Conservation (phyloP, 352 stramenopile species). For the Peronospora farinosa region DNA sequence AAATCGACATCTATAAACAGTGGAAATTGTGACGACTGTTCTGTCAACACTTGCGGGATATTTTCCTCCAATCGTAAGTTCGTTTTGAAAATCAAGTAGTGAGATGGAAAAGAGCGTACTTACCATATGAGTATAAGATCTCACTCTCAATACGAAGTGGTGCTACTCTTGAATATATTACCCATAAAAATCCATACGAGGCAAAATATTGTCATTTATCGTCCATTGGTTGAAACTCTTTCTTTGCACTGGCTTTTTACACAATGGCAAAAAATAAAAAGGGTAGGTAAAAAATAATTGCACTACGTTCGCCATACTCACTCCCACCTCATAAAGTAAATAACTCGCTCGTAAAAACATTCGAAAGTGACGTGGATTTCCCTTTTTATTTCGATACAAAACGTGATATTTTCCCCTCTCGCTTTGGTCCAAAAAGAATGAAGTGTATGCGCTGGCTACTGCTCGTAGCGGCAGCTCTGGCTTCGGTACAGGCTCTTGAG, state of each 20-base stretch:
- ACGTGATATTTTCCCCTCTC: slow-evolving; percentile 1
- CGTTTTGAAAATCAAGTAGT: slow-evolving; percentile 14
- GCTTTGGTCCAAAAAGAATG: slow-evolving; percentile 22
- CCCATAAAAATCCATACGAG: background rate
- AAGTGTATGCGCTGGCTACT: slow-evolving; percentile 27
- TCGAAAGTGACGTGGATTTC: background rate
- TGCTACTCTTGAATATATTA: background rate
- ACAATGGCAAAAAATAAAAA: slow-evolving; percentile 14
- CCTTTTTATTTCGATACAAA: background rate
- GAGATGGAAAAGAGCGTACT: background rate
- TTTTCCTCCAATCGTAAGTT: slow-evolving; percentile 15
- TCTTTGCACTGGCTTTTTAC: slow-evolving; percentile 11
- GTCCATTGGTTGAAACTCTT: slow-evolving; percentile 8
- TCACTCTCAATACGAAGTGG: too few relatives aligned
- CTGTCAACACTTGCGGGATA: slow-evolving; percentile 4
- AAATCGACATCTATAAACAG: too few relatives aligned
- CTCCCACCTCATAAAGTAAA: slow-evolving; percentile 18
- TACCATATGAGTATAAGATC: too few relatives aligned
- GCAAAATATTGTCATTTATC: slow-evolving; percentile 10
- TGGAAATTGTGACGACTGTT: background rate
- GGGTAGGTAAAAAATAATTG: slow-evolving; percentile 2
- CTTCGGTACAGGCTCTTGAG: slow-evolving; percentile 10
- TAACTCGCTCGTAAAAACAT: slow-evolving; percentile 6
- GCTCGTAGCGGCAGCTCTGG: slow-evolving; percentile 23
- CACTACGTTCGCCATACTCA: slow-evolving; percentile 16